A percentile compares a stretch with the other conserved stretches of the same genome.
Conservation (phyloP, 768 basidiomycete species). For the Polyporus arcularius region DNA sequence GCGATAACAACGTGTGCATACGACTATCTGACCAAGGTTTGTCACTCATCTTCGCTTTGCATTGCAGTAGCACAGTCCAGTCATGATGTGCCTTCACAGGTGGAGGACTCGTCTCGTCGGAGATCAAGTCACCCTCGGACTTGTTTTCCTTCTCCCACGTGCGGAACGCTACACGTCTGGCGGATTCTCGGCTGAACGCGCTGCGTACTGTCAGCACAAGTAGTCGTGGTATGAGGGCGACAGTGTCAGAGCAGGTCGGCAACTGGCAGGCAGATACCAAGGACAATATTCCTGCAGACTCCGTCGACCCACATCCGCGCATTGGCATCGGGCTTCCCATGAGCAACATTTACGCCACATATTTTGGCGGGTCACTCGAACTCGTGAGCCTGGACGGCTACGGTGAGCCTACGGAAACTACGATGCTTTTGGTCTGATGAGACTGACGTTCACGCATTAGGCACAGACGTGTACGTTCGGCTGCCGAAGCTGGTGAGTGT, state of each 20-base stretch:
- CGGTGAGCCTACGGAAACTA: conserved; percentile 48
- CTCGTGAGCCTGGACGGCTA: conserved; percentile 81
- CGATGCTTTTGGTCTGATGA: neutral
- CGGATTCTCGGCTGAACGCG: conserved; percentile 66
- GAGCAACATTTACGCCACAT: conserved; percentile 89
- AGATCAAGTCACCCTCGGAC: conserved; percentile 67
- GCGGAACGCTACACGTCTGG: conserved; percentile 71
- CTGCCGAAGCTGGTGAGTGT: conserved; percentile 70
- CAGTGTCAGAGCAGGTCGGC: conserved; percentile 76
- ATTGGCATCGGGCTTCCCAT: conserved; percentile 87
- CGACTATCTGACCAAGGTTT: conserved; percentile 91
- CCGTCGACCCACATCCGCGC: conserved; percentile 54
- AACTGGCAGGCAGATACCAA: conserved; percentile 41
- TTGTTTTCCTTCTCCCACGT: conserved; percentile 89
- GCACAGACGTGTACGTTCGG: conserved; percentile 81
- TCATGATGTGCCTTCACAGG: conserved; percentile 42
- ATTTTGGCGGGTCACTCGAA: conserved; percentile 82
- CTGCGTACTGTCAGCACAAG: conserved; percentile 63
- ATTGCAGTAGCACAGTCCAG: neutral
- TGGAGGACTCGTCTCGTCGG: conserved; percentile 61
- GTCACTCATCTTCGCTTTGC: neutral
- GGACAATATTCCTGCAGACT: conserved; percentile 38
- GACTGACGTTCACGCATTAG: conserved; percentile 35
- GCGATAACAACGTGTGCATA: conserved; percentile 71
- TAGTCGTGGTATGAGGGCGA: conserved; percentile 68